Base-by-base conservation (phyloP, 129 eudicot species). In the Helichrysum umbraculigerum region DNA sequence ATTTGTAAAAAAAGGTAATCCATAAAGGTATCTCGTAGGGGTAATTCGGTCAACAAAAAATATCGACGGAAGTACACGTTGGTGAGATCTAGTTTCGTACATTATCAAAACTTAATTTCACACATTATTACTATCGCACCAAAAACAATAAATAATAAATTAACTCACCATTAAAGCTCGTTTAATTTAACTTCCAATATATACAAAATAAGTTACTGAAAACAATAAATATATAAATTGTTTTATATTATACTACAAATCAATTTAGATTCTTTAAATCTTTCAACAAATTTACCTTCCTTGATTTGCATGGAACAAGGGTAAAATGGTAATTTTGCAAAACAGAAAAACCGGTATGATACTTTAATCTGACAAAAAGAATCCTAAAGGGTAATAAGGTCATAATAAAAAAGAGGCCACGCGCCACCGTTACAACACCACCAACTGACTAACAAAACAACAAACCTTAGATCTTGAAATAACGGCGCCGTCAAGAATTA, bases 391-490 rank as follows among this genome's bases (percentile, higher is more conserved):
- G 82, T 57, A 37, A 30, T 29, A 72, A 0, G 5, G 5, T 5
- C 68, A 37, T 52, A 65, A 3, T 68, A 19, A 78, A 66, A 34
- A 72, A 68, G 73, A 70, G 76, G 83, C 67, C 76, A 69, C 76
- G 62, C 70, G 74, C 78, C 77, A 76, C 68, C 68, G 60, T 47
- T 34, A n/a, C n/a, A 65, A 25, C 32, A 76, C 15, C 19, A 66
- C 75, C 80, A 75, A 82, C 76, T 80, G 78, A 72, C 6, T 4
- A 6, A 66, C 21, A 67, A n/a, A 11, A 80, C 29, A 17, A 83
- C 92, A 76, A 76, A 89, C 96, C 96, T 90, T 86, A 86, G 96
- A 90, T 90, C 93, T 86, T 44, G 86, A 60, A 33, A 66, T 41
- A 41, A 66, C 71, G 60, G 79, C 41, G 32, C 69, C 78, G 58